A percentile compares a stretch with the other conserved stretches of the same genome.
phyloP scores from a whole-genome alignment of 805 yeast genomes.

The Candida glaebosa region DNA sequence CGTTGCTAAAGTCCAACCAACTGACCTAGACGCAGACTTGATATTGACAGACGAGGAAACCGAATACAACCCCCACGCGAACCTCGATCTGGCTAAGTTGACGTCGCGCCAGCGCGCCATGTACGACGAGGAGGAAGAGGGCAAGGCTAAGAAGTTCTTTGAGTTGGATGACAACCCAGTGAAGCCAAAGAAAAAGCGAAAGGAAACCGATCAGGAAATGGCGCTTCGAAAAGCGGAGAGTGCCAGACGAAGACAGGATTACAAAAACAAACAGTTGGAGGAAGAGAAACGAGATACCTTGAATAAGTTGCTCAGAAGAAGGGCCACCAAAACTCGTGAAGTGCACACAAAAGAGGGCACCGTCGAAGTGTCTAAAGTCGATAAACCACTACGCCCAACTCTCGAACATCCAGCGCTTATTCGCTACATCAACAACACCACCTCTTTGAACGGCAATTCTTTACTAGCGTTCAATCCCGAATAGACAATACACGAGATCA shows the following conservation, averaged over 20 bases:
- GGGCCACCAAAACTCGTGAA: constrained; percentile 70
- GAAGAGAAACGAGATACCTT: constrained; percentile 92
- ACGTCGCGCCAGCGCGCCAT: constrained; percentile 56
- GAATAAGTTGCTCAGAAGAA: constrained; percentile 76
- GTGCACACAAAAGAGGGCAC: constrained; percentile 22
- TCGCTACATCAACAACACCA: constrained; percentile 27
- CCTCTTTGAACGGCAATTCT: constrained; percentile 15
- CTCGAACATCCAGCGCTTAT: constrained; percentile 43
- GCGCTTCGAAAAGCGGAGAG: constrained; percentile 80
- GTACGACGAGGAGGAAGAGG: constrained; percentile 19
- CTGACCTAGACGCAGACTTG: constrained; percentile 33
- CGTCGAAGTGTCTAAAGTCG: constrained; percentile 14
- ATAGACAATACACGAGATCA: not conserved
- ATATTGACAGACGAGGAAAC: constrained; percentile 40
- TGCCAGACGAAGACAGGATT: constrained; percentile 83
- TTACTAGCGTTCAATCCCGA: constrained; percentile 1
- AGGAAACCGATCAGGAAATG: constrained; percentile 78
- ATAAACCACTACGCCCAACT: constrained; percentile 42
- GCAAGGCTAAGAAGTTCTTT: constrained; percentile 18
- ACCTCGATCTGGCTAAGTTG: constrained; percentile 45
- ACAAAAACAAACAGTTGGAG: constrained; percentile 76
- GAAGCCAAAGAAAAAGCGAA: constrained; percentile 41
- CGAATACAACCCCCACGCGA: constrained; percentile 39
- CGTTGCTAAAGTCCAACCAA: constrained; percentile 18
- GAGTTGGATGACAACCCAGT: constrained; percentile 25